Percentiles rank a stretch among this genome's conserved stretches.
Evolutionary conservation across 2,329 filamentous ascomycete genomes (phyloP).

Genomic region (Mollisia scopiformis): DNA sequence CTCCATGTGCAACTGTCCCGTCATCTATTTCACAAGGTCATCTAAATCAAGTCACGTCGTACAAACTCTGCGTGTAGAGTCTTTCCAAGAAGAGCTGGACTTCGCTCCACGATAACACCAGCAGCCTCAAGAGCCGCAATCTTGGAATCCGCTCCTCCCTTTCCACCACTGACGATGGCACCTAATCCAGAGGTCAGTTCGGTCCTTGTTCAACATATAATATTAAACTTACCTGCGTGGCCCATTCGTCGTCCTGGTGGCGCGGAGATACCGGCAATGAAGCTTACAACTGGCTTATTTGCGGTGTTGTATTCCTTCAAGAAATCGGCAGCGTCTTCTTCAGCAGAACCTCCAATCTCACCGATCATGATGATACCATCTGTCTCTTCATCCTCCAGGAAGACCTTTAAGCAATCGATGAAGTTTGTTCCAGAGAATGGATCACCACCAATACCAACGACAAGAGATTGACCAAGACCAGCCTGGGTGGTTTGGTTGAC

Average conservation of each 20-base stretch:
- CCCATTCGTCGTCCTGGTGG: slow-evolving; percentile 97
- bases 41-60: slow-evolving; percentile 88
- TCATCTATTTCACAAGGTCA: slow-evolving; percentile 31
- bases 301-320: slow-evolving; percentile 87
- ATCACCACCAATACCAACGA: slow-evolving; percentile 97
- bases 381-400: slow-evolving; percentile 93
- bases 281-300: slow-evolving; percentile 95
- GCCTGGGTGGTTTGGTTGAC: slow-evolving; percentile 99
- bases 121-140: slow-evolving; percentile 91
- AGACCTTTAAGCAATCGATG: slow-evolving; percentile 98
- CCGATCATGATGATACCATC: slow-evolving; percentile 99
- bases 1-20: slow-evolving; percentile 30
- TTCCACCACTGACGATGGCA: slow-evolving; percentile 95
- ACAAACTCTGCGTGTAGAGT: slow-evolving; percentile 94
- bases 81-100: slow-evolving; percentile 90
- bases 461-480: slow-evolving; percentile 95
- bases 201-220: background rate
- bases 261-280: slow-evolving; percentile 97
- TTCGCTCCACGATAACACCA: slow-evolving; percentile 95
- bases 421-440: slow-evolving; percentile 99
- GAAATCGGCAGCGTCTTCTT: slow-evolving; percentile 98
- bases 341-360: slow-evolving; percentile 95
- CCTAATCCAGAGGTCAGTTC: slow-evolving; percentile 39
- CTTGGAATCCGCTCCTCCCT: slow-evolving; percentile 98
- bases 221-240: slow-evolving; percentile 73